These are phyloP conservation scores for Phytophthora tentaculata DNA, from an alignment of 352 stramenopile species.

Conservation along the genomic window DNA sequence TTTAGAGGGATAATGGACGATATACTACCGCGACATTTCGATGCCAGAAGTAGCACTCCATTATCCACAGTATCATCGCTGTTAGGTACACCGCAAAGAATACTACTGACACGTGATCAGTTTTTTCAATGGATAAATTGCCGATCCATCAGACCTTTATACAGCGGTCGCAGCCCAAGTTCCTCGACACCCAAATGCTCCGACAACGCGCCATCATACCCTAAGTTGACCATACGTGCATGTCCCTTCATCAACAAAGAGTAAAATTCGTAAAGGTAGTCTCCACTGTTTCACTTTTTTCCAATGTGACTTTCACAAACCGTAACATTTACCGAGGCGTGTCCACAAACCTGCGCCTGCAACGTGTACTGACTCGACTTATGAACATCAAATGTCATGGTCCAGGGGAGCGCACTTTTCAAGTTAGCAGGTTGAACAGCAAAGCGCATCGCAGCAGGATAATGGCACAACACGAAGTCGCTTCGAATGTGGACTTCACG, in stretches of 20 bases:
- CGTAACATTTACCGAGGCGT: slow-evolving; percentile 57
- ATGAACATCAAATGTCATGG: slow-evolving; percentile 42
- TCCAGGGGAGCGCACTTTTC: slow-evolving; percentile 19
- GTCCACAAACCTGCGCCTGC: slow-evolving; percentile 62
- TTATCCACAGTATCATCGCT: slow-evolving; percentile 51
- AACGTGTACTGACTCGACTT: slow-evolving; percentile 66
- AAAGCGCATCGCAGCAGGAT: slow-evolving; percentile 58
- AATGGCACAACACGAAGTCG: slow-evolving; percentile 63
- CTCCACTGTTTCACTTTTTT: not conserved
- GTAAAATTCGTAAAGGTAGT: not conserved
- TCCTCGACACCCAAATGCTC: slow-evolving; percentile 73
- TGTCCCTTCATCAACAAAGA: slow-evolving; percentile 28
- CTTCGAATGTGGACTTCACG: slow-evolving; percentile 65
- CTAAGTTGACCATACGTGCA: slow-evolving; percentile 63
- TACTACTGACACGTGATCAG: slow-evolving; percentile 20
- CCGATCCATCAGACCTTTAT: slow-evolving; percentile 42
- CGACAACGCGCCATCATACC: slow-evolving; percentile 54
- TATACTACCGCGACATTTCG: slow-evolving; percentile 51
- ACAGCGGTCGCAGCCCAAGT: slow-evolving; percentile 63
- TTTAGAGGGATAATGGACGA: too few relatives aligned
- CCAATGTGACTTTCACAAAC: slow-evolving; percentile 15
- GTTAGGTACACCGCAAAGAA: slow-evolving; percentile 52
- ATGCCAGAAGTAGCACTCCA: slow-evolving; percentile 48
- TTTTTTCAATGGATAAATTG: not conserved
- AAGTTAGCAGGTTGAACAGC: slow-evolving; percentile 31